Evolutionary conservation across 1,284 basidiomycete genomes (phyloP).

Genomic region (Pseudozyma pruni): DNA sequence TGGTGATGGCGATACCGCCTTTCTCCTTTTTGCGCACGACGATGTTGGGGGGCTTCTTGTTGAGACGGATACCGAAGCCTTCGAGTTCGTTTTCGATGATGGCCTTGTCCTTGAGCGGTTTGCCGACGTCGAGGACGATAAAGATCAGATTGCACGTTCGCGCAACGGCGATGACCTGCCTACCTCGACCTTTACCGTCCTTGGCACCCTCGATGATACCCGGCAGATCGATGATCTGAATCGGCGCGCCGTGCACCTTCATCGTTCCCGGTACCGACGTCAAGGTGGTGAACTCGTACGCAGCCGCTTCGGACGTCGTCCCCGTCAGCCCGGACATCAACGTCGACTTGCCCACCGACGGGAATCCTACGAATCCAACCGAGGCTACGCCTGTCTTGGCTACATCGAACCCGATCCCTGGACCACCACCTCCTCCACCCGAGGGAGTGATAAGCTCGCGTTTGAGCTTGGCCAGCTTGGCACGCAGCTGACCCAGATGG

Average conservation of each 20-base stretch:
- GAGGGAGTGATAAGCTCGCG: constrained; percentile 89
- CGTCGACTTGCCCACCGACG: constrained; percentile 79
- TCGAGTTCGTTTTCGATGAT: constrained; percentile 92
- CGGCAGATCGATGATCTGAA: constrained; percentile 76
- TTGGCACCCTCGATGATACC: constrained; percentile 99
- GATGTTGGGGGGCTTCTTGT: constrained; percentile 93
- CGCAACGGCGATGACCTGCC: constrained; percentile 92
- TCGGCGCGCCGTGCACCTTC: constrained; percentile 86
- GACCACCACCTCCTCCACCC: constrained; percentile 80
- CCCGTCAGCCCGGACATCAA: constrained; percentile 96
- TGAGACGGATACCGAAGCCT: constrained; percentile 94
- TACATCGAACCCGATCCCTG: constrained; percentile 81
- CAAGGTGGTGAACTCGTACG: constrained; percentile 88
- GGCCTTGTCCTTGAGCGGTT: constrained; percentile 91
- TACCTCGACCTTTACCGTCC: constrained; percentile 96
- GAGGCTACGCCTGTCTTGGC: constrained; percentile 94
- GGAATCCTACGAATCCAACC: constrained; percentile 75
- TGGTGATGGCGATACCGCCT: constrained; percentile 74
- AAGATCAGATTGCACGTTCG: constrained; percentile 98
- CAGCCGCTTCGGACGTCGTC: constrained; percentile 96
- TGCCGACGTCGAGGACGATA: constrained; percentile 96
- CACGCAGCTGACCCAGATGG: constrained; percentile 95
- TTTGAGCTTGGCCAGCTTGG: constrained; percentile 95
- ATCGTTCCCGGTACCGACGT: constrained; percentile 91
- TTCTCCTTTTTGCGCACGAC: constrained; percentile 86